Evolutionary conservation across 306 rosid species (phyloP).

Genomic region (Parietaria judaica): DNA sequence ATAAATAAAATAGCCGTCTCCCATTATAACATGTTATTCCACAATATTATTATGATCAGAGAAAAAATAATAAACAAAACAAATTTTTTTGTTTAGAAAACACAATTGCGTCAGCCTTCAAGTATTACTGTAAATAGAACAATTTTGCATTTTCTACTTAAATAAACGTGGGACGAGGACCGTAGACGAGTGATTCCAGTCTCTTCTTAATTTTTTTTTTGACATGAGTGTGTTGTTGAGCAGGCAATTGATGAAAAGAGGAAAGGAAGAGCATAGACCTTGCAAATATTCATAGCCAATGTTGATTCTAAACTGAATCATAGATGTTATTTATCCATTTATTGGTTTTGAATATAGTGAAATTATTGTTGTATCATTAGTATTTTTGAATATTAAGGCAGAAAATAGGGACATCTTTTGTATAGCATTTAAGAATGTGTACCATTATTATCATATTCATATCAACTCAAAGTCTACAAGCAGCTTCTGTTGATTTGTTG

Average conservation of each 20-base stretch:
- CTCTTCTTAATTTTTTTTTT: background rate
- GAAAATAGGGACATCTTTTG: background rate
- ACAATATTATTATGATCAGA: no score
- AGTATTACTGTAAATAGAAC: no score
- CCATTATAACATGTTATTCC: no score
- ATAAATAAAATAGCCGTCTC: no score
- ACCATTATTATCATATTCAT: constrained; percentile 6
- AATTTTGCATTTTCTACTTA: no score
- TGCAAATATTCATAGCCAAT: constrained; percentile 8
- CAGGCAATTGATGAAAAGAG: constrained; percentile 49
- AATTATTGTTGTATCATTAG: background rate
- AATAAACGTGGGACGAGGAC: no score
- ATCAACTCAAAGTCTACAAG: background rate
- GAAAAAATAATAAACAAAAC: no score
- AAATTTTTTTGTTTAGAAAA: no score
- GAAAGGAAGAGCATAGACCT: constrained; percentile 41
- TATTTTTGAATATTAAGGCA: background rate
- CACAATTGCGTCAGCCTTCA: no score
- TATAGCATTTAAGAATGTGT: background rate
- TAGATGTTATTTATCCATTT: constrained; percentile 2
- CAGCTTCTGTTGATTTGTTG: background rate
- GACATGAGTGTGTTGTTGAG: constrained; percentile 1
- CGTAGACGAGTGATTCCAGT: no score
- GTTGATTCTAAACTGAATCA: constrained; percentile 24
- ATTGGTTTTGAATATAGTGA: background rate